These are phyloP conservation scores for Gnomoniopsis smithogilvyi DNA, from an alignment of 2,329 filamentous ascomycete species.

Conservation along the genomic window DNA sequence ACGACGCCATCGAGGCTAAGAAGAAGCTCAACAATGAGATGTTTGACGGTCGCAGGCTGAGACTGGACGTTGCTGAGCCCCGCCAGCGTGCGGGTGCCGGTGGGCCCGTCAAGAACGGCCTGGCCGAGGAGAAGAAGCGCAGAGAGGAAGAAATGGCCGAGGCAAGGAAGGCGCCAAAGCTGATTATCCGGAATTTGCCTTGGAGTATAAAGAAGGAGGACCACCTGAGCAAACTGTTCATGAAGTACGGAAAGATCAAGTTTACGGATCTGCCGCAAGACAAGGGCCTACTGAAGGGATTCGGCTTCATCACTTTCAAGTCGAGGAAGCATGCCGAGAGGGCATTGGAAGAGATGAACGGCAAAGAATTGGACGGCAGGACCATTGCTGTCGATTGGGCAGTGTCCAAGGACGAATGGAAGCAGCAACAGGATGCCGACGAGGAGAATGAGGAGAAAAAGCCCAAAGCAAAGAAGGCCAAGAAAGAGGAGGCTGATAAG, in stretches of 20 bases:
- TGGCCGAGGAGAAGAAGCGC: slow-evolving; percentile 45
- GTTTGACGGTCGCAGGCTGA: slow-evolving; percentile 77
- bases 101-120: slow-evolving; percentile 32
- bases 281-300: slow-evolving; percentile 75
- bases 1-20: slow-evolving; percentile 80
- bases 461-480: slow-evolving; percentile 30
- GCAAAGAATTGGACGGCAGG: slow-evolving; percentile 83
- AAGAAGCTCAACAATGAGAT: slow-evolving; percentile 75
- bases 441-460: slow-evolving; percentile 31
- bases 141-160: slow-evolving; percentile 59
- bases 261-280: slow-evolving; percentile 79
- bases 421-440: slow-evolving; percentile 53
- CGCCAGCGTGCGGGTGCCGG: slow-evolving; percentile 59
- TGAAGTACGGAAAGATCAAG: slow-evolving; percentile 88
- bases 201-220: slow-evolving; percentile 92
- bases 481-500: slow-evolving; percentile 36
- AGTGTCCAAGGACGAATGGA: slow-evolving; percentile 86
- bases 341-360: slow-evolving; percentile 81
- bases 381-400: slow-evolving; percentile 95
- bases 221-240: slow-evolving; percentile 75
- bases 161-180: slow-evolving; percentile 62
- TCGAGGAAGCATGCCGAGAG: slow-evolving; percentile 89
- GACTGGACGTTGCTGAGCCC: slow-evolving; percentile 83
- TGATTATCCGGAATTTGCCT: slow-evolving; percentile 90
- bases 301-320: slow-evolving; percentile 87